These are phyloP conservation scores for Cenchrus americanus DNA, from an alignment of 176 grass and related monocot genomes.

Conservation along the genomic window DNA sequence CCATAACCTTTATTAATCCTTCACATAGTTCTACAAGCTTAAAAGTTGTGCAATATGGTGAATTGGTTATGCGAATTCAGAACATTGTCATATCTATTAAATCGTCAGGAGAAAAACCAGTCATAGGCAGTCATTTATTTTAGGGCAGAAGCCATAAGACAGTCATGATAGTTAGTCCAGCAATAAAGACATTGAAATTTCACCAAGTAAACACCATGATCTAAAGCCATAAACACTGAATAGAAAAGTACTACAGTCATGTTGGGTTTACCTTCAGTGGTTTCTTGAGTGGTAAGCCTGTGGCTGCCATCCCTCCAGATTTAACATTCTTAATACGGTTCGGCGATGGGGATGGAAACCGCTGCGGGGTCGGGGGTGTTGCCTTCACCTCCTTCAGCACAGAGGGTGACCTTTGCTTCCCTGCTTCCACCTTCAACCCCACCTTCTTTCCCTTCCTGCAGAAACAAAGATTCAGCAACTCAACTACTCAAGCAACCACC, in stretches of 20 bases:
- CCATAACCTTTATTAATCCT: not conserved
- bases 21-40: slow-evolving; percentile 6
- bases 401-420: slow-evolving; percentile 53
- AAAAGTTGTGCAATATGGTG: slow-evolving; percentile 19
- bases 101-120: not conserved
- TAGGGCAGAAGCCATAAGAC: not conserved
- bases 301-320: slow-evolving; percentile 37
- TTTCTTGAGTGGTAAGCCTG: slow-evolving; percentile 71
- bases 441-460: slow-evolving; percentile 59
- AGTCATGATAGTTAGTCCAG: not conserved
- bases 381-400: slow-evolving; percentile 82
- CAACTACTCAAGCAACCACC: not conserved
- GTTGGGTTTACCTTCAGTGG: slow-evolving; percentile 58
- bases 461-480: slow-evolving; percentile 18
- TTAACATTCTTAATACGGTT: slow-evolving; percentile 56
- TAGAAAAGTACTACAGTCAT: slow-evolving; percentile 21
- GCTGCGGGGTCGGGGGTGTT: slow-evolving; percentile 80
- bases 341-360: slow-evolving; percentile 72
- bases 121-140: not conserved
- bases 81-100: not conserved
- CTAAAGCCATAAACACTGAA: not conserved
- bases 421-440: slow-evolving; percentile 59
- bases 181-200: not conserved
- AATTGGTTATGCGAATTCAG: not conserved
- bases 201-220: not conserved